A percentile compares a stretch with the other conserved stretches of the same genome.
These are phyloP conservation scores for Mallotus nudiflorus DNA, from an alignment of 345 rosid genomes.

Conservation along the genomic window DNA sequence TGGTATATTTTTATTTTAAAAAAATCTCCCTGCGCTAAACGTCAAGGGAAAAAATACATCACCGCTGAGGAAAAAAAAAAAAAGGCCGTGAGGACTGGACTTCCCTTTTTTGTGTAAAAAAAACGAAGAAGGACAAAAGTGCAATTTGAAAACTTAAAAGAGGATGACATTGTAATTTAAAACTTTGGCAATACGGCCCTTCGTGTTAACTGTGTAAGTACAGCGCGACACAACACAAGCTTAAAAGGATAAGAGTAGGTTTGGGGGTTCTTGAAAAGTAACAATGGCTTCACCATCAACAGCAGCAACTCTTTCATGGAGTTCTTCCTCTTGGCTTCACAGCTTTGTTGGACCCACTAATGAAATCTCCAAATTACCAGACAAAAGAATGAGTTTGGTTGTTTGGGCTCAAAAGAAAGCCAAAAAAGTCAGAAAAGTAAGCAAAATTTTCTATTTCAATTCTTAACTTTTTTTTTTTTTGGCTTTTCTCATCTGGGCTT, in stretches of 20 bases:
- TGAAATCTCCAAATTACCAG: constrained; percentile 41
- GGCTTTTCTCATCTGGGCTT: not conserved
- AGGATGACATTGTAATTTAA: too few relatives aligned
- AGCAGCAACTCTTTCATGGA: constrained; percentile 59
- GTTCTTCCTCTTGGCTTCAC: constrained; percentile 47
- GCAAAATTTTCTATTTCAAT: not conserved
- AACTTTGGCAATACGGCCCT: not conserved
- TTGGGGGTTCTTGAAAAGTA: not conserved
- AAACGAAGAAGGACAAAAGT: not conserved
- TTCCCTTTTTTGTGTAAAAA: not conserved
- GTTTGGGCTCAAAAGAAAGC: constrained; percentile 74
- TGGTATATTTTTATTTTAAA: too few relatives aligned
- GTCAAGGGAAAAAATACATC: too few relatives aligned
- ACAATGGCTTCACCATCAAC: constrained; percentile 49
- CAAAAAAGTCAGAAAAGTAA: constrained; percentile 73
- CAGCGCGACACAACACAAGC: not conserved
- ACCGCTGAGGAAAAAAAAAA: too few relatives aligned
- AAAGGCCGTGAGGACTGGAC: too few relatives aligned
- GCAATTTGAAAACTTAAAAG: not conserved
- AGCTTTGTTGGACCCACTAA: constrained; percentile 41
- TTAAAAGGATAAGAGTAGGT: constrained; percentile 23
- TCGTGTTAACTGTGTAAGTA: not conserved
- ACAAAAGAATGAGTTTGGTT: constrained; percentile 36
- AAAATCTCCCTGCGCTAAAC: too few relatives aligned
- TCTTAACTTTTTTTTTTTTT: constrained; percentile 11